These are phyloP conservation scores for Penicillium sp. DNA, from an alignment of 2,329 filamentous ascomycete species.

Conservation along the genomic window DNA sequence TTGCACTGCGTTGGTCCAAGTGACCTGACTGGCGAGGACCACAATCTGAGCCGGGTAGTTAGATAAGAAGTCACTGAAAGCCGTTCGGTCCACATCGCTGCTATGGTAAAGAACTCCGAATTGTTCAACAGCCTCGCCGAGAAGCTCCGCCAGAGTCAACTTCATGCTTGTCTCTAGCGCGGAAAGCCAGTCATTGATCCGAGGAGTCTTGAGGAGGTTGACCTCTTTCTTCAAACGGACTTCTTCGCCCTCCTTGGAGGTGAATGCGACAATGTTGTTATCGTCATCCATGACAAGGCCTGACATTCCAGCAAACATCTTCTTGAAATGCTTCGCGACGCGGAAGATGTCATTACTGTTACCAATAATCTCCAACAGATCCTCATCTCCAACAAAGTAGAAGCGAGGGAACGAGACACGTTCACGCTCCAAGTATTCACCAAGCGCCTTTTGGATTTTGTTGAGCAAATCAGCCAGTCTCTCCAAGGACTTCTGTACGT, in stretches of 20 bases:
- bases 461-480: conserved; percentile 93
- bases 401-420: conserved; percentile 96
- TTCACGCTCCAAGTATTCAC: conserved; percentile 97
- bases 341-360: conserved; percentile 97
- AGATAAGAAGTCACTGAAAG: conserved; percentile 76
- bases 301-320: conserved; percentile 98
- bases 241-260: conserved; percentile 89
- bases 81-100: conserved; percentile 64
- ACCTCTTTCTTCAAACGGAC: conserved; percentile 87
- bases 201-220: conserved; percentile 85
- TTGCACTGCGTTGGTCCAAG: conserved; percentile 88
- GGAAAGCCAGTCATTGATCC: conserved; percentile 98
- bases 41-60: conserved; percentile 91
- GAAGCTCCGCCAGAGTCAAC: conserved; percentile 81
- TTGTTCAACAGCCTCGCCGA: conserved; percentile 79
- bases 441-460: conserved; percentile 98
- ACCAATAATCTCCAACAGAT: conserved; percentile 96
- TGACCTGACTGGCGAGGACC: conserved; percentile 87
- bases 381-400: conserved; percentile 99
- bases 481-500: conserved; percentile 93
- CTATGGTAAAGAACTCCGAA: conserved; percentile 77
- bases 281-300: conserved; percentile 91
- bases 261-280: conserved; percentile 83
- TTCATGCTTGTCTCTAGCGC: conserved; percentile 93
- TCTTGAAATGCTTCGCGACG: conserved; percentile 98